Evolutionary conservation across 73 alveolate genomes (phyloP), one percentile per base, ranked within the genome.

Genomic region (Paramecium pentaurelia): DNA sequence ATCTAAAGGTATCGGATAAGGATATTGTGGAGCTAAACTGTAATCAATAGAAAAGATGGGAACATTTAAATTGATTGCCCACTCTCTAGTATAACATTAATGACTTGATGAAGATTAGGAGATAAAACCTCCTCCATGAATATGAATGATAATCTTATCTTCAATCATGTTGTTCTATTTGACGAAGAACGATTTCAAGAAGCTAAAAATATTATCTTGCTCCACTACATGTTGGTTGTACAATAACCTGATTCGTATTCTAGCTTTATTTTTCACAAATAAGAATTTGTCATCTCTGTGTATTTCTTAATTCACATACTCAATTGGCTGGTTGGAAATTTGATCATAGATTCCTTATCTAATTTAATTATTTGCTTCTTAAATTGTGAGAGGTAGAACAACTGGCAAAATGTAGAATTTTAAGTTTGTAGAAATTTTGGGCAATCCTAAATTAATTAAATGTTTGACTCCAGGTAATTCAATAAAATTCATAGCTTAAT

Each of bases 91-190:
- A 90, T 96, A 94, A 49, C 91, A 54, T 86, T 96, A 96, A 71
- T 96, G 98, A 30, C 96, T 60, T 3, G 96, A 95, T 36, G 98
- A 89, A 3, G 96, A 80, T 89, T 91, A 71, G 25, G 98, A 88
- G 1, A 97, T 92, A 86, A 97, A 97, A 16, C 99, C 99, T 28
- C 99, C 99, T 68, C 99, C 99, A 92, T 97, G 99, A 86, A 97
- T 70, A 84, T 97, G 98, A 30, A 97, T 92, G 9, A 95, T 37
- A 32, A 90, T 71, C 32, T 86, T 92, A 75, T 92, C 93, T 34
- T n/a, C 68, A 77, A 77, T 22, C 14, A 28, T 25, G 10, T 38
- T 51, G 16, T 49, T 25, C 25, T 51, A 0, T 25, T 58, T 47
- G 0, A 40, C 38, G 30, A 80, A 42, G 14, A 80, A 80, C 40